phyloP scores from a whole-genome alignment of 768 basidiomycete genomes.

The Ramaria rubella region DNA sequence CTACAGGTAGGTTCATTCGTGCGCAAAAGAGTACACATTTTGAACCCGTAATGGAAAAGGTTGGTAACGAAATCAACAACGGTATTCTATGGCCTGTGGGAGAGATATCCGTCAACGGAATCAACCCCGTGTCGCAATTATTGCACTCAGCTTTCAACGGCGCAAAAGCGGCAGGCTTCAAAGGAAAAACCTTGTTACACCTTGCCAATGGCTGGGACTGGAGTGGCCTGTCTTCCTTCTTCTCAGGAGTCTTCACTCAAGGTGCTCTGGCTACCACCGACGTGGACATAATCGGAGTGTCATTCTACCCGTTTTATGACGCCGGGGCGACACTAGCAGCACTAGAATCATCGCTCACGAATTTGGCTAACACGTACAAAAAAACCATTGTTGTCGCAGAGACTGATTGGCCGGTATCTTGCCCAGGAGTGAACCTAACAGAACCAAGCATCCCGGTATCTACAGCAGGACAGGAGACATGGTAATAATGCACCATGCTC shows the following conservation, averaged over 20 bases:
- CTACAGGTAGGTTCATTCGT: slow-evolving; percentile 45
- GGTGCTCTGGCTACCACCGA: slow-evolving; percentile 45
- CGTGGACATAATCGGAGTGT: slow-evolving; percentile 55
- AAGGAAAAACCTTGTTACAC: slow-evolving; percentile 49
- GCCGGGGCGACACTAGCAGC: slow-evolving; percentile 47
- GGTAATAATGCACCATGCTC: slow-evolving; percentile 23
- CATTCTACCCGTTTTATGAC: slow-evolving; percentile 61
- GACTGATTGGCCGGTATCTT: slow-evolving; percentile 55
- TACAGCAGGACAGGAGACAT: slow-evolving; percentile 44
- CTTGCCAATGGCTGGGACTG: slow-evolving; percentile 60
- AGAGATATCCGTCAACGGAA: slow-evolving; percentile 45
- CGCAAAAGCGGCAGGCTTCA: slow-evolving; percentile 39
- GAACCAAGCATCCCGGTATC: slow-evolving; percentile 42
- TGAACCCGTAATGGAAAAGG: too few species aligned
- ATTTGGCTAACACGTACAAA: slow-evolving; percentile 39
- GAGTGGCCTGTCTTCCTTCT: slow-evolving; percentile 41
- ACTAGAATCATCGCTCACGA: slow-evolving; percentile 45
- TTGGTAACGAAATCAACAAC: slow-evolving; percentile 63
- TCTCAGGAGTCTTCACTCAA: slow-evolving; percentile 42
- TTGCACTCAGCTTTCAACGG: slow-evolving; percentile 54
- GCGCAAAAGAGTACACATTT: too few species aligned
- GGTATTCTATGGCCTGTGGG: slow-evolving; percentile 59
- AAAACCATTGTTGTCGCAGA: slow-evolving; percentile 59
- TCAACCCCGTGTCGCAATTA: slow-evolving; percentile 47
- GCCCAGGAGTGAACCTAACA: slow-evolving; percentile 39